Evolutionary conservation across 768 basidiomycete genomes (phyloP).

Genomic region (Mycena haematopus): DNA sequence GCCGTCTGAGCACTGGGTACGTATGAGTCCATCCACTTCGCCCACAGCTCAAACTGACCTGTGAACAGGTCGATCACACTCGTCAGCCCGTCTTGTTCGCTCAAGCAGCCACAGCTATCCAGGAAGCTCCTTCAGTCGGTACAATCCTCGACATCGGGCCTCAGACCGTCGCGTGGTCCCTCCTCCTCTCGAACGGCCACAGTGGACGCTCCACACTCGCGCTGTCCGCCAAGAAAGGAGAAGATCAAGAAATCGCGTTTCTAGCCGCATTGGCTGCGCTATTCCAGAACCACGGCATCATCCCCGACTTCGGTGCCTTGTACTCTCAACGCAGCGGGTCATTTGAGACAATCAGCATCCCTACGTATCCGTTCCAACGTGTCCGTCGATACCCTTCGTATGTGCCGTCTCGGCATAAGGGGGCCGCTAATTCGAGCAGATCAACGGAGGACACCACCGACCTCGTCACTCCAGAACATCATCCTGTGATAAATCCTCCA

Average conservation of each 20-base stretch:
- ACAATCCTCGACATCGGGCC: slow-evolving; percentile 22
- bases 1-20: too few relatives aligned
- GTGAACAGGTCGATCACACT: slow-evolving; percentile 21
- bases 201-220: slow-evolving; percentile 2
- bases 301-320: slow-evolving; percentile 14
- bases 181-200: slow-evolving; percentile 19
- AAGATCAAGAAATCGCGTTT: slow-evolving; percentile 14
- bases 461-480: not conserved
- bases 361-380: slow-evolving; percentile 26
- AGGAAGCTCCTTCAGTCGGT: not conserved
- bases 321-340: slow-evolving; percentile 16
- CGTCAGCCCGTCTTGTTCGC: slow-evolving; percentile 23
- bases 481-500: too few relatives aligned
- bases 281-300: not conserved
- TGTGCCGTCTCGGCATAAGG: slow-evolving; percentile 11
- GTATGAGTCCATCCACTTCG: too few relatives aligned
- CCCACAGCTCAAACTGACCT: too few relatives aligned
- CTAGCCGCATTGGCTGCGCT: slow-evolving; percentile 20
- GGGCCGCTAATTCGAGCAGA: too few relatives aligned
- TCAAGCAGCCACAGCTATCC: slow-evolving; percentile 8
- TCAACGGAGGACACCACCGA: too few relatives aligned
- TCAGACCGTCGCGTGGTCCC: slow-evolving; percentile 17
- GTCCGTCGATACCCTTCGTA: slow-evolving; percentile 21
- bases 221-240: slow-evolving; percentile 1
- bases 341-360: slow-evolving; percentile 10